Conservation (phyloP, 2,329 filamentous ascomycete species). For the Trematosphaeria pertusa region DNA sequence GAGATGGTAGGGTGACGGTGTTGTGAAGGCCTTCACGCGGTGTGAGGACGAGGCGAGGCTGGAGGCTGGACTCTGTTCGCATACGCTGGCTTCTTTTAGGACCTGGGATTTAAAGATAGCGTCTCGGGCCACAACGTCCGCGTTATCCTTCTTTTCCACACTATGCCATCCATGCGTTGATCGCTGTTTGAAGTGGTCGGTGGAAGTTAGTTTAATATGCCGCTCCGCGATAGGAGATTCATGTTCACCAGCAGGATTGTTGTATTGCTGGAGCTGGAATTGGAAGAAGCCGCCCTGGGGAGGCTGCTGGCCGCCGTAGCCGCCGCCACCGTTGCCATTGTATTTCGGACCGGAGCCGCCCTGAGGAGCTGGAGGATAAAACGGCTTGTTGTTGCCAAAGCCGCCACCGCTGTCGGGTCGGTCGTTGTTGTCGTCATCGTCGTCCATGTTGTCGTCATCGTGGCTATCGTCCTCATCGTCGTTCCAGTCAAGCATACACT, state of each 20-base stretch:
- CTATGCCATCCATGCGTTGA: conserved; percentile 19
- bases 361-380: conserved; percentile 29
- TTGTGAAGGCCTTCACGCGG: too few relatives aligned
- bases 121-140: conserved; percentile 41
- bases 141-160: conserved; percentile 30
- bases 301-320: conserved; percentile 16
- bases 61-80: too few relatives aligned
- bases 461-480: conserved; percentile 36
- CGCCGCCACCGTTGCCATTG: conserved; percentile 23
- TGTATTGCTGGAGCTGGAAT: conserved; percentile 39
- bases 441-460: conserved; percentile 30
- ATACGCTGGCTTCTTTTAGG: too few relatives aligned
- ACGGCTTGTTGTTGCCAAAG: conserved; percentile 29
- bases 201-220: conserved; percentile 11
- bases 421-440: conserved; percentile 33
- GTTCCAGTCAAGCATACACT: conserved; percentile 48
- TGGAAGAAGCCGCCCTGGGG: conserved; percentile 36
- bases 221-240: conserved; percentile 9
- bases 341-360: conserved; percentile 20
- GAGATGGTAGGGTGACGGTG: too few relatives aligned
- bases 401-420: conserved; percentile 32
- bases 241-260: conserved; percentile 14
- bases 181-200: conserved; percentile 2
- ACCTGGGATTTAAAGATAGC: too few relatives aligned
- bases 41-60: too few relatives aligned